Base-by-base conservation (phyloP, 805 yeast genomes). In the Candida krabiensis region DNA sequence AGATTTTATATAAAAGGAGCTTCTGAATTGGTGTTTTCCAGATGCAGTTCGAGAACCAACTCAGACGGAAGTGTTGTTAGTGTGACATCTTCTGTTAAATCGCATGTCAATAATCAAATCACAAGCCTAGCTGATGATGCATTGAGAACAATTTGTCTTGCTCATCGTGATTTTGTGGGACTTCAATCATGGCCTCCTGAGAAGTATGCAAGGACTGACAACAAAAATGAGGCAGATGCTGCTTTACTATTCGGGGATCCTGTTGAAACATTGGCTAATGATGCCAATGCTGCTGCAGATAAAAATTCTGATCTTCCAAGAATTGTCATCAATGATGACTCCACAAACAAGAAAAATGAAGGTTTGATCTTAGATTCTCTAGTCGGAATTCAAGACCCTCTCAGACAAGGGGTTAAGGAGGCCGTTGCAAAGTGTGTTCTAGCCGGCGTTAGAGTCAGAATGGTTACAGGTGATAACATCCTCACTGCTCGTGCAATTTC, bases 391-490 rank as follows among this genome's bases (percentile, higher is more conserved):
- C 91, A 88, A 66, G 99, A 93, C 66, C 99, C 99, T 0, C 71
- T 93, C 42, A 81, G 97, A 52, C 76, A 75, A 4, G 97, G 96
- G 46, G 98, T 93, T 8, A 73, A 79, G n/a, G 80, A 83, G 29
- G 96, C 99, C 1, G 96, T 93, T 19, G 69, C 71, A 27, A 83
- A 84, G 56, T 93, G 99, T 66, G 81, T 79, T 50, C 69, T 69
- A 23, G 98, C 99, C 1, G 98, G 99, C 41, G 98, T 93, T 17
- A 77, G 84, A 17, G 98, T 93, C 14, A 75, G 96, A 50, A 93
- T 93, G 99, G 97, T 93, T 30, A 93, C 99, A 15, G 99, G 99
- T 62, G 99, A 93, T 62, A 91, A 91, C 57, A 61, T 91, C 40
- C 66, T 80, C 30, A 93, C 99, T 2, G 99, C 99, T 4, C 80